Evolutionary conservation across 495 filamentous ascomycete species (phyloP), one percentile per base, ranked within the genome.

Genomic region (Pyrenopolyporus hunteri): DNA sequence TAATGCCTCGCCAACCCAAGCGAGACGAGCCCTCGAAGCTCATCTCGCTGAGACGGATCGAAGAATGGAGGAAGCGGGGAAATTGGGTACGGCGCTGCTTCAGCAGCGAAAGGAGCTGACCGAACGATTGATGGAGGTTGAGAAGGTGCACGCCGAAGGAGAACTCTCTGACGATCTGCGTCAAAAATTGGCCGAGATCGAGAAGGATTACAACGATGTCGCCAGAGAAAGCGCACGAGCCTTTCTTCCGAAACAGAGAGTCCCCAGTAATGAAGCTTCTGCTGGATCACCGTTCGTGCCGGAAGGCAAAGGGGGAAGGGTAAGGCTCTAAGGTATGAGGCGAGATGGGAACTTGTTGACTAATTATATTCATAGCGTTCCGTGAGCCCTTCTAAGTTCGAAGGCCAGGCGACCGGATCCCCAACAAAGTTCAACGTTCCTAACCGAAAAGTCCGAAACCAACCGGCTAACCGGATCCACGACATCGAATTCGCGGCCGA

Each of bases 401-500:
- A 92, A 61, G 87, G 85, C 63, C 87, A 93, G 71, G 90, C 90
- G n/a, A 87, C 87, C 2, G 87, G 84, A 47, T 97, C 93, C 19
- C 94, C 94, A 2, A 91, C 89, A 44, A 98, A 97, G 74, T 82
- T 96, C 54, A 89, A 82, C 68, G 90, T 93, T 2, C 93, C 92
- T 1, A 83, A 79, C 59, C 85, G 93, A 49, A 95, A 91, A 68
- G 83, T 93, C 62, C 87, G 95, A 40, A 98, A 98, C 67, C 94
- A 97, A 71, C 89, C 90, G 1, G 83, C 88, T 4, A 91, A 82
- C 65, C 86, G 91, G 14, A 86, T 93, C 9, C 87, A 97, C 72
- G 93, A 98, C 68, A 94, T 98, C 67, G 90, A 97, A 67, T 96
- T 98, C 62, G 93, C 92, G 2, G 91, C 95, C 9, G 93, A 98